These are phyloP conservation scores for Apiotrichum siamense DNA, from an alignment of 1,284 basidiomycete genomes.

Conservation along the genomic window DNA sequence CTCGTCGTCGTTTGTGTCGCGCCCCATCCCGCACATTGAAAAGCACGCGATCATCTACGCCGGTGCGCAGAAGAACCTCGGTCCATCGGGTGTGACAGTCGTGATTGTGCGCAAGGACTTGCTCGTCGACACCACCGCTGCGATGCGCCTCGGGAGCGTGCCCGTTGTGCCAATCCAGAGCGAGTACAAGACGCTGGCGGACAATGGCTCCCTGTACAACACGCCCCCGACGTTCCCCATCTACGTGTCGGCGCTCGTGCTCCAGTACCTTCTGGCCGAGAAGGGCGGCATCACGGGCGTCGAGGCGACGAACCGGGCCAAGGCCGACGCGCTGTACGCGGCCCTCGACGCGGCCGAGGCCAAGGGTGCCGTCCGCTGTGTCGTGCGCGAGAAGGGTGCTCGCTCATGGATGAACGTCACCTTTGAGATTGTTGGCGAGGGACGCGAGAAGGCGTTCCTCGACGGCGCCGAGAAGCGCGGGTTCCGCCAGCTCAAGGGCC, in stretches of 20 bases:
- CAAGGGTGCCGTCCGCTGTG: slow-evolving; percentile 60
- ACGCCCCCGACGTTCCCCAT: slow-evolving; percentile 91
- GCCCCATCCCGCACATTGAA: slow-evolving; percentile 80
- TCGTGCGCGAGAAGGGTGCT: slow-evolving; percentile 61
- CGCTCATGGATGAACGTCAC: slow-evolving; percentile 92
- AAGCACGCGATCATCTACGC: slow-evolving; percentile 93
- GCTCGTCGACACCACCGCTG: slow-evolving; percentile 76
- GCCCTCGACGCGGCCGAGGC: slow-evolving; percentile 64
- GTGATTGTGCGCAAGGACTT: slow-evolving; percentile 90
- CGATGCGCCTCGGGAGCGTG: slow-evolving; percentile 64
- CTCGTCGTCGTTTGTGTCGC: slow-evolving; percentile 93
- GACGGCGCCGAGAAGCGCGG: slow-evolving; percentile 67
- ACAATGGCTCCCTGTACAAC: slow-evolving; percentile 81
- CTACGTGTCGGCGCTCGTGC: slow-evolving; percentile 83
- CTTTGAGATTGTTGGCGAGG: slow-evolving; percentile 65
- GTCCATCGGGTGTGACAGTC: slow-evolving; percentile 88
- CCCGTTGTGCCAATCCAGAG: slow-evolving; percentile 57
- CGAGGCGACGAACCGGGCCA: slow-evolving; percentile 61
- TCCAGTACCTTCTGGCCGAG: slow-evolving; percentile 60
- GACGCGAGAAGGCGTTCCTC: slow-evolving; percentile 65
- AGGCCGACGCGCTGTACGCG: slow-evolving; percentile 68
- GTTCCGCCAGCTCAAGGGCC: slow-evolving; percentile 82
- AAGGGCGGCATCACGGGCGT: slow-evolving; percentile 68
- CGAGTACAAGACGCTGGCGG: slow-evolving; percentile 78
- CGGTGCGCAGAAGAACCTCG: slow-evolving; percentile 98